phyloP scores from a whole-genome alignment of 148 eudicot genomes.

The Rhododendron kiyosumense region DNA sequence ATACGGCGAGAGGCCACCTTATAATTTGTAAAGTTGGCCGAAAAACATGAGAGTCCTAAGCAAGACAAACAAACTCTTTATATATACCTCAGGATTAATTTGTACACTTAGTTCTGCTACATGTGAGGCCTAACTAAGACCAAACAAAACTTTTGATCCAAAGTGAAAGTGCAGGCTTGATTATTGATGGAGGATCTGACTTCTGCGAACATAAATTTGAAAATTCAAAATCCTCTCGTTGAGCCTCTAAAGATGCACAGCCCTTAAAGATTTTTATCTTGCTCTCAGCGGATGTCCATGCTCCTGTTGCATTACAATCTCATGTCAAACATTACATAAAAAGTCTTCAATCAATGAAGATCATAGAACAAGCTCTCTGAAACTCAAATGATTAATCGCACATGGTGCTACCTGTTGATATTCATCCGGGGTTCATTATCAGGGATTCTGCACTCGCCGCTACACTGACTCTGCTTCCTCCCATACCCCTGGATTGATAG shows the following conservation, averaged over 20 bases:
- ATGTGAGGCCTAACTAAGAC: background rate
- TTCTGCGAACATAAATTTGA: background rate
- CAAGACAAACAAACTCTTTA: no score
- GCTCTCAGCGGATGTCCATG: conserved; percentile 7
- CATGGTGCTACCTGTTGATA: conserved; percentile 30
- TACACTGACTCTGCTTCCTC: conserved; percentile 29
- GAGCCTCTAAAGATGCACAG: background rate
- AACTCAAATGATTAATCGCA: background rate
- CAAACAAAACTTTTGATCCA: background rate
- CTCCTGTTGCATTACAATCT: conserved; percentile 1
- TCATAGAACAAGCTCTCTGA: background rate
- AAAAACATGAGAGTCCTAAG: no score
- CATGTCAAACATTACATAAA: background rate
- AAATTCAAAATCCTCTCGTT: background rate
- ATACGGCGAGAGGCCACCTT: no score
- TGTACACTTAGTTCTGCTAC: background rate
- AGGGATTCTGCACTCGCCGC: conserved; percentile 15
- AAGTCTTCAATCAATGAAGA: background rate
- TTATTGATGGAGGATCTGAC: background rate
- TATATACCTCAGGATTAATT: background rate
- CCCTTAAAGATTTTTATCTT: background rate
- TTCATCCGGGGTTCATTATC: conserved; percentile 18
- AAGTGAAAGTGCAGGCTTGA: background rate
- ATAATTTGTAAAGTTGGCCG: no score
- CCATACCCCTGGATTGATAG: conserved; percentile 22